phyloP scores from a whole-genome alignment of 495 filamentous ascomycete species.

The Bombardia bombarda region DNA sequence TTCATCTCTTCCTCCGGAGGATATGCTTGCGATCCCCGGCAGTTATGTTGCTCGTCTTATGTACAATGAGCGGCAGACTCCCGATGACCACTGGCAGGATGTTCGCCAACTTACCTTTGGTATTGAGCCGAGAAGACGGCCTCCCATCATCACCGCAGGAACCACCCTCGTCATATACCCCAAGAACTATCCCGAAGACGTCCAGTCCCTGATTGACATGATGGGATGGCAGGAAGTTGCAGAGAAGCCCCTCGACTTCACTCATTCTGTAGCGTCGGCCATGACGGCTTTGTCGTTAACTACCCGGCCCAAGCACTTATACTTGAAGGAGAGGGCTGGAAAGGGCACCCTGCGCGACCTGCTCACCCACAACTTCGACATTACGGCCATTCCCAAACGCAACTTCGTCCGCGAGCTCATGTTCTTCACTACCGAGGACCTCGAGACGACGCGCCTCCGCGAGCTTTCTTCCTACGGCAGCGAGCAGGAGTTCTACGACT shows the following conservation, averaged over 20 bases:
- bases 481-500: conserved; percentile 90
- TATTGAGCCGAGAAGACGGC: no score
- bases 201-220: conserved; percentile 60
- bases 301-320: conserved; percentile 4
- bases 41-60: conserved; percentile 34
- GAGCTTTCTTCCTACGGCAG: conserved; percentile 74
- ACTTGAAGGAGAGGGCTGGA: background rate
- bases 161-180: conserved; percentile 74
- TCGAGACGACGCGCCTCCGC: conserved; percentile 70
- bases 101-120: conserved; percentile 61
- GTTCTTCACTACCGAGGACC: conserved; percentile 60
- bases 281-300: background rate
- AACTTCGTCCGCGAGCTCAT: conserved; percentile 72
- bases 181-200: conserved; percentile 77
- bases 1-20: conserved; percentile 23
- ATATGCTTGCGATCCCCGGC: conserved; percentile 49
- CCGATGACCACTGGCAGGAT: conserved; percentile 81
- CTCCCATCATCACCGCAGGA: conserved; percentile 53
- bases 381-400: conserved; percentile 80
- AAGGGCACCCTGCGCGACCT: conserved; percentile 60
- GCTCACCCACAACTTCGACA: conserved; percentile 73
- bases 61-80: conserved; percentile 66
- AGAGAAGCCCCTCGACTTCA: conserved; percentile 36
- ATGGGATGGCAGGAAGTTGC: conserved; percentile 71
- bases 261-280: background rate